Conservation (phyloP, 2,329 filamentous ascomycete species). For the Monosporascus sp. region DNA sequence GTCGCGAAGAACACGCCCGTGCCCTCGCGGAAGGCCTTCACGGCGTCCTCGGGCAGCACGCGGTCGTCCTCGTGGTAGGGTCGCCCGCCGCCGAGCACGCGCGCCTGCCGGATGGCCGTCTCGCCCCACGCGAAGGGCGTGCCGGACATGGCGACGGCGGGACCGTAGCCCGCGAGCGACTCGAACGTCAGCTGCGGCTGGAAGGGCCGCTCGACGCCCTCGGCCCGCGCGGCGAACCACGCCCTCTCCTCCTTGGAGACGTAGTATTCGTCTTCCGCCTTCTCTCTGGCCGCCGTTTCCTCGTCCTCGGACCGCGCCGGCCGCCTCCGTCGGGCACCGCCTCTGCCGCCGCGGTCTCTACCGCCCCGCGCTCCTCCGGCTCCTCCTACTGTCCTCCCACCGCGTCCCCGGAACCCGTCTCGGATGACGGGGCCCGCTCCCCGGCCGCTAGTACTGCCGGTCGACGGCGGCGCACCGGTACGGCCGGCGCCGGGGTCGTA, state of each 20-base stretch:
- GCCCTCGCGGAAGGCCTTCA: constrained; percentile 16
- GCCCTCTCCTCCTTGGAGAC: constrained; percentile 15
- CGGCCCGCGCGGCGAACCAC: constrained; percentile 21
- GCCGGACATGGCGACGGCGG: constrained; percentile 28
- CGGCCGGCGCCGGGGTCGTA: neutral
- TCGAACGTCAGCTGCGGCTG: constrained; percentile 28
- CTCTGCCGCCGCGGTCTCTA: constrained; percentile 3
- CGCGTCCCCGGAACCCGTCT: constrained; percentile 16
- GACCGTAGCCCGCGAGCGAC: constrained; percentile 32
- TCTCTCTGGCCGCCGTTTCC: constrained; percentile 6
- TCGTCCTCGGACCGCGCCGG: neutral
- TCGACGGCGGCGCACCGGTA: constrained; percentile 4
- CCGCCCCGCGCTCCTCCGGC: neutral
- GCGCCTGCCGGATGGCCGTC: constrained; percentile 32
- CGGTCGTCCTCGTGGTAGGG: constrained; percentile 23
- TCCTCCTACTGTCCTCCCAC: constrained; percentile 5
- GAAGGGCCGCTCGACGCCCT: constrained; percentile 25
- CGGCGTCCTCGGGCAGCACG: constrained; percentile 16
- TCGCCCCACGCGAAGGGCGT: constrained; percentile 26
- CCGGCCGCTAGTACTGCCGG: neutral
- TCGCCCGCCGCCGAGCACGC: constrained; percentile 33
- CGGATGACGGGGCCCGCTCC: constrained; percentile 10
- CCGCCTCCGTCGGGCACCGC: constrained; percentile 2
- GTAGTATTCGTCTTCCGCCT: constrained; percentile 5
- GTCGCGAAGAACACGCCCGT: constrained; percentile 35